Evolutionary conservation across 805 yeast species (phyloP), one percentile per base, ranked within the genome.

Genomic region (Brettanomyces sp.): DNA sequence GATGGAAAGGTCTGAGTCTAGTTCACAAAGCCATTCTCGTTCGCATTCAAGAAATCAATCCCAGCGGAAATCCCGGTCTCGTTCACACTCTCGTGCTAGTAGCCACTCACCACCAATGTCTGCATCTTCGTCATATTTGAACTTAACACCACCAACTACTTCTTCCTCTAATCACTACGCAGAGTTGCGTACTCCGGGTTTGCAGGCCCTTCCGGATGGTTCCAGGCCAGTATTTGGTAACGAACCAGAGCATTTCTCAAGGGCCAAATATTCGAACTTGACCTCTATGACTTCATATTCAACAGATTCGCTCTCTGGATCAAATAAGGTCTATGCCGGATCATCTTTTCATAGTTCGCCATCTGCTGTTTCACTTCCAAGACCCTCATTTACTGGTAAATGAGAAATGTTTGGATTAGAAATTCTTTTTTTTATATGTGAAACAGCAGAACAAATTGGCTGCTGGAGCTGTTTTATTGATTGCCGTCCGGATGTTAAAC

Each of bases 291-390:
- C 39, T 13, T 45, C 54, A 9, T 42, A 52, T 36, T 46, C 55
- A 12, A 34, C 43, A 3, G 45, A 49, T 38, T 41, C 52, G 13
- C 21, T 28, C 5, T 22, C 22, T 5, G 45, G 36, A 14, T 38
- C 53, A 28, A 36, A 36, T 30, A 43, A 52, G 18, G 49, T 53
- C 12, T 76, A 74, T 57, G 81, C 81, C 45, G 81, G 81, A 30
- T 71, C 79, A 35, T 72, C 80, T 35, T 76, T 76, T 55, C 77
- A 73, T 55, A 70, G 76, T 32, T 74, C 78, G 23, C 81, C 81
- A 1, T 74, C 76, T 33, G 79, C 80, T 4, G 61, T 74, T 47
- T 71, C 75, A 13, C 68, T 76, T 49, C 81, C 81, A 14, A 76
- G 74, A 52, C 81, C 81, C 8, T 68, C 78, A 5, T 76, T 76